phyloP scores from a whole-genome alignment of 768 basidiomycete genomes.

The Nevesoporus exiguus region DNA sequence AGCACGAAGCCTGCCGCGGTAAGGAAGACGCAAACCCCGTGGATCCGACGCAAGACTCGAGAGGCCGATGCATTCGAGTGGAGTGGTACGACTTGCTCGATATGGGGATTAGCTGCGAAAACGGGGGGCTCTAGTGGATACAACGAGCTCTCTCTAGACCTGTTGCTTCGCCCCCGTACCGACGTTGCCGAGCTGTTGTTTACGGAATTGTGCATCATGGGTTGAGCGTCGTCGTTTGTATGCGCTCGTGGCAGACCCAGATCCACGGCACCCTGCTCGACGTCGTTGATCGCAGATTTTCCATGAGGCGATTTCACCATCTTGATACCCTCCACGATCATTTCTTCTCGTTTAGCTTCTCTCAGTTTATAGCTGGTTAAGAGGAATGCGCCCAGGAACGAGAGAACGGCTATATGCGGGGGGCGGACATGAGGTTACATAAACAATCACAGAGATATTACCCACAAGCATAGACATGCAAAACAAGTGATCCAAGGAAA shows the following conservation, averaged over 20 bases:
- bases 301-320: slow-evolving; percentile 17
- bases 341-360: slow-evolving; percentile 48
- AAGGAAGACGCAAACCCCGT: slow-evolving; percentile 47
- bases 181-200: neutral
- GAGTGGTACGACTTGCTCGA: slow-evolving; percentile 50
- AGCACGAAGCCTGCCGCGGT: slow-evolving; percentile 48
- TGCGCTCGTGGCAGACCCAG: neutral
- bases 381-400: slow-evolving; percentile 58
- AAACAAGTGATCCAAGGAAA: slow-evolving; percentile 49
- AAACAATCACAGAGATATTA: slow-evolving; percentile 2
- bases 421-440: neutral
- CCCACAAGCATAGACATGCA: slow-evolving; percentile 52
- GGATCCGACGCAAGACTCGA: slow-evolving; percentile 44
- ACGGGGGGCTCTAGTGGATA: slow-evolving; percentile 19
- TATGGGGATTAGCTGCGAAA: slow-evolving; percentile 44
- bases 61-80: slow-evolving; percentile 35
- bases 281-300: slow-evolving; percentile 4
- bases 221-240: neutral
- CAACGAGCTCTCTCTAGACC: neutral
- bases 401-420: slow-evolving; percentile 33
- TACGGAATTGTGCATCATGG: neutral
- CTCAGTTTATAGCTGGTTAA: slow-evolving; percentile 52
- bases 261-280: slow-evolving; percentile 10
- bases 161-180: neutral
- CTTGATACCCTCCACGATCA: slow-evolving; percentile 34